Evolutionary conservation across 441 rosid genomes (phyloP).

Genomic region (Macaranga tanarius): DNA sequence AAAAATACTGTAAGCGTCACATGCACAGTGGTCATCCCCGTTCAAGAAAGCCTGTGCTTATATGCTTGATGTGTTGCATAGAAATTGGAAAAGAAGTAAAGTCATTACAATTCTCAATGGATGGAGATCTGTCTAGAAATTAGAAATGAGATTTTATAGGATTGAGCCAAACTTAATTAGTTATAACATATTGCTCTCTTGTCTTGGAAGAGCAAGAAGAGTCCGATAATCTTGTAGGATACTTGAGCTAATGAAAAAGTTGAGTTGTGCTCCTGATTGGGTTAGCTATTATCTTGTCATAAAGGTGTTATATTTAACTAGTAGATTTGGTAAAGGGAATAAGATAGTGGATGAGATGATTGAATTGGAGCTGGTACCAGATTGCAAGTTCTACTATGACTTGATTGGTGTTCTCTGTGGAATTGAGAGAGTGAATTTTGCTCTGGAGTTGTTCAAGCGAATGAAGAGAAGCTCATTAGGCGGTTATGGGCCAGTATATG

Average conservation of each 20-base stretch:
- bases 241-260: constrained; percentile 65
- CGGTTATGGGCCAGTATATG: constrained; percentile 65
- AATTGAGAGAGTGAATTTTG: constrained; percentile 63
- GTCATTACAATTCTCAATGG: constrained; percentile 25
- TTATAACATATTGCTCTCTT: constrained; percentile 72
- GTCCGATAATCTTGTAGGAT: constrained; percentile 65
- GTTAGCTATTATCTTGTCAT: constrained; percentile 75
- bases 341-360: constrained; percentile 70
- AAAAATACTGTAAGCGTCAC: constrained; percentile 31
- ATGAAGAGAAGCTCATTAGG: constrained; percentile 63
- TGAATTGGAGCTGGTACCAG: constrained; percentile 50
- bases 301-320: constrained; percentile 65
- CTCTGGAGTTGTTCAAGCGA: constrained; percentile 62
- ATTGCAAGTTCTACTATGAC: constrained; percentile 64
- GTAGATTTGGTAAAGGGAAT: constrained; percentile 82
- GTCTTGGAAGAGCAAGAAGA: constrained; percentile 71
- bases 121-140: no score
- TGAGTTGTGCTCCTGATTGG: constrained; percentile 62
- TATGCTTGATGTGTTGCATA: constrained; percentile 18
- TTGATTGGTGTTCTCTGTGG: constrained; percentile 81
- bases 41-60: constrained; percentile 51
- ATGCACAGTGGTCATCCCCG: constrained; percentile 29
- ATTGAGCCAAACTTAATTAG: constrained; percentile 60
- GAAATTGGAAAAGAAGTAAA: constrained; percentile 7
- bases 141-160: constrained; percentile 67